Evolutionary conservation across 176 grass and related monocot genomes (phyloP), one percentile per base, ranked within the genome.

Genomic region (Zea luxurians): DNA sequence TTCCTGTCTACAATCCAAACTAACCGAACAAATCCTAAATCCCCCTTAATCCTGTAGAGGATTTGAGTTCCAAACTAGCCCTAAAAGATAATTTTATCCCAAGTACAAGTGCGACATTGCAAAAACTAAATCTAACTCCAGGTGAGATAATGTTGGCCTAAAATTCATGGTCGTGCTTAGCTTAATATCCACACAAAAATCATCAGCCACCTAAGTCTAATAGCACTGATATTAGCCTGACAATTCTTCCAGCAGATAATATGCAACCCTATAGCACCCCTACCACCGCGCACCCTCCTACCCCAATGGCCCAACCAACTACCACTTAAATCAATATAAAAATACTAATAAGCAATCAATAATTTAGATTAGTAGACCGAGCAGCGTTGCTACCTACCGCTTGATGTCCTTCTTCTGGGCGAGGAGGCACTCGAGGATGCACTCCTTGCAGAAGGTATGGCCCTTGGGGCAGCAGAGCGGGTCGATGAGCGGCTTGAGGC

Each of bases 381-480:
- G 68, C 27, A 50, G 21, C 0, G 27, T 37, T 16, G 48, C 35
- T 37, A 54, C 69, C 12, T 66, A 99, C 96, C 92, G 89, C 76
- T 96, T 99, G 86, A 96, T 99, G 84, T 93, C 88, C 79, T 99
- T 99, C 76, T 96, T 99, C 92, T 99, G 96, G 48, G 92, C 75
- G 43, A 99, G 96, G 75, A 99, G 96, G 82, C 92, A 99, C 73
- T 99, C 88, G 61, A 90, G 67, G 88, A 99, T 99, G 90, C 96
- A 99, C 79, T 99, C 96, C 80, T 93, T 99, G 80, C 96, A 99
- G 83, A 99, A 99, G 83, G 89, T 7, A 58, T 99, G 96, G 17
- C 96, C 96, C 86, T 91, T 95, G 80, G 85, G 96, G 75, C 96
- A 96, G 60, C 88, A 94, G 15, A 95, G 96, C 16, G 96, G 90